Evolutionary conservation across 768 basidiomycete genomes (phyloP), one percentile per base, ranked within the genome.

Genomic region (Rubroboletus pulcherrimus): DNA sequence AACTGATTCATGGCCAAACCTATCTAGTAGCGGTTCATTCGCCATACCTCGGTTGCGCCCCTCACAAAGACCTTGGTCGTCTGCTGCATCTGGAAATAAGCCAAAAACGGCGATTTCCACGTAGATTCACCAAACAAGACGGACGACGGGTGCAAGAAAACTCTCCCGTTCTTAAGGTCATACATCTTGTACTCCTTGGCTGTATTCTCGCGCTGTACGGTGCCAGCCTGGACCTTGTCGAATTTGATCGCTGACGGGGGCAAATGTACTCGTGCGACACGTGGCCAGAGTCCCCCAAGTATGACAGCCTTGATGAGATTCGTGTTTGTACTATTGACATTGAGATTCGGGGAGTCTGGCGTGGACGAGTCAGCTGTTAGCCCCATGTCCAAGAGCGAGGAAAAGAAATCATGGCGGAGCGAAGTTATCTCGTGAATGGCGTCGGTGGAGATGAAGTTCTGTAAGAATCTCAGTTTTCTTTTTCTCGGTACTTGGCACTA

Each of bases 241-340:
- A 91, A 98, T 68, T 89, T 89, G 66, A 88, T 82, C 9, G 82
- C 84, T 15, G 83, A 82, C 53, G 77, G 74, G 1, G 91, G 93
- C 21, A 94, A 77, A 57, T 83, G 79, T 24, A 95, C 84, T 49
- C 84, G 82, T 0, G 86, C 91, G 47, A 94, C 81, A 30, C 87
- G 83, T 3, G 92, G 93, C 82, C 91, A 94, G 21, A 96, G 78
- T 2, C 92, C 93, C 8, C 91, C 93, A 12, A 93, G 81, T 34
- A 97, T 78, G 57, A 94, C 81, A 7, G 85, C 83, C 70, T 96
- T 96, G 63, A 97, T 71, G 26, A 98, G 79, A 65, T 88, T 91
- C 37, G 78, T 76, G 62, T 91, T 84, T 1, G 73, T 63, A 55
- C 81, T 81, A 68, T 92, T 86, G 37, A 71, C 66, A 61, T 92